A percentile compares a stretch with the other conserved stretches of the same genome.
Evolutionary conservation across 2,329 filamentous ascomycete genomes (phyloP).

Genomic region (Sphaerulina musiva): DNA sequence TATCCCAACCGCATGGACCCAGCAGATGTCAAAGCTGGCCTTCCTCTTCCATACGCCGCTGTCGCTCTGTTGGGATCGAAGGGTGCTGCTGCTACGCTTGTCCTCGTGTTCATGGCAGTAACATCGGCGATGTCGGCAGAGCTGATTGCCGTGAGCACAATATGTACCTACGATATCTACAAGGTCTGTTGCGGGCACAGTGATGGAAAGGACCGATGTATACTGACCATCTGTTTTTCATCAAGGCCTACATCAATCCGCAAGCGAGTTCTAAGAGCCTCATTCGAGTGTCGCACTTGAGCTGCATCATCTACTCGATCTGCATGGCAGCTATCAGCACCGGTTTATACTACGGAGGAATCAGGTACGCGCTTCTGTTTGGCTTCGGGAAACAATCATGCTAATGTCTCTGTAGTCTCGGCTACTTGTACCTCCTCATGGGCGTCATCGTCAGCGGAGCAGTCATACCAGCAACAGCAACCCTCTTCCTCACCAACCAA

Average conservation of each 20-base stretch:
- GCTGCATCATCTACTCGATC: slow-evolving; percentile 38
- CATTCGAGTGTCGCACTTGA: slow-evolving; percentile 38
- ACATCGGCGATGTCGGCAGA: slow-evolving; percentile 35
- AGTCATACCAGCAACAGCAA: slow-evolving; percentile 42
- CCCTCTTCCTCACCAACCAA: slow-evolving; percentile 43
- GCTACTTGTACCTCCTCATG: slow-evolving; percentile 38
- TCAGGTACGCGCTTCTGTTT: background rate
- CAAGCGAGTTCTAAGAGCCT: slow-evolving; percentile 33
- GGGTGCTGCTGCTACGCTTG: slow-evolving; percentile 29
- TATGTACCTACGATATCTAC: slow-evolving; percentile 42
- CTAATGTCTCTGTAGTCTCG: slow-evolving; percentile 34
- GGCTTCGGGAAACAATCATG: background rate
- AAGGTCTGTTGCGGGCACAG: slow-evolving; percentile 20
- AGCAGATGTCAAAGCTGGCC: slow-evolving; percentile 27
- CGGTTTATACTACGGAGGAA: background rate
- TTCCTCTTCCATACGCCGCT: slow-evolving; percentile 29
- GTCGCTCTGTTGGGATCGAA: slow-evolving; percentile 30
- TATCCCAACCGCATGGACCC: slow-evolving; percentile 33
- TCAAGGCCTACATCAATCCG: slow-evolving; percentile 34
- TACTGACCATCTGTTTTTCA: background rate
- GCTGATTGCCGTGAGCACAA: slow-evolving; percentile 31
- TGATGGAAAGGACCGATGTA: background rate
- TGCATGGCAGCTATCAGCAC: slow-evolving; percentile 36
- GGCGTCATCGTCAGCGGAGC: slow-evolving; percentile 40
- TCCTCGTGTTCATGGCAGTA: slow-evolving; percentile 34